A percentile compares a stretch with the other conserved stretches of the same genome.
phyloP scores from a whole-genome alignment of 441 rosid species.

The Gossypium davidsonii region DNA sequence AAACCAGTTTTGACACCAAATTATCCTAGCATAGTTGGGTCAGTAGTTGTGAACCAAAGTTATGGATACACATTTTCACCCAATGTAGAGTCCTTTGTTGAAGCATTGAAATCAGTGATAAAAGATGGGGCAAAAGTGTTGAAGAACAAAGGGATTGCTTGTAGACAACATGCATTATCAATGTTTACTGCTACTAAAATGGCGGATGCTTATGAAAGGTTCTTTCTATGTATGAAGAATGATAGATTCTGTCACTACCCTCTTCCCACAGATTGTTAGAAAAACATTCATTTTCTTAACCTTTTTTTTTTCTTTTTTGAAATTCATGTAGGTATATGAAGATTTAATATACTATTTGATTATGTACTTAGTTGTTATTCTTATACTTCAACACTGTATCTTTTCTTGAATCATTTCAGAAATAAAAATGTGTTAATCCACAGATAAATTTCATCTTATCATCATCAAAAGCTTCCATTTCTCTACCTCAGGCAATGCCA shows the following conservation, averaged over 20 bases:
- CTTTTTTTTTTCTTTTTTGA: neutral
- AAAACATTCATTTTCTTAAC: neutral
- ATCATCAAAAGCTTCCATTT: neutral
- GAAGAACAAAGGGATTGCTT: conserved; percentile 43
- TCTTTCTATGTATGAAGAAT: conserved; percentile 65
- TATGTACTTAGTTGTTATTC: neutral
- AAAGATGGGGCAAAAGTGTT: conserved; percentile 42
- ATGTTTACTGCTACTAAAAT: conserved; percentile 61
- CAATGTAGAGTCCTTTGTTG: conserved; percentile 53
- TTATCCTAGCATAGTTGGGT: conserved; percentile 68
- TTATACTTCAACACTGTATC: neutral
- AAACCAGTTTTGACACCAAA: conserved; percentile 57
- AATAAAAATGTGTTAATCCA: neutral
- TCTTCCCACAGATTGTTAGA: conserved; percentile 34
- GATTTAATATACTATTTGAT: neutral
- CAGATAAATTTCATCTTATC: neutral
- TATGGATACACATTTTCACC: conserved; percentile 63
- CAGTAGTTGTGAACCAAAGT: conserved; percentile 43
- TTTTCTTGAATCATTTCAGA: neutral
- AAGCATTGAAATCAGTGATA: conserved; percentile 42
- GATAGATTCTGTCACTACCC: conserved; percentile 42
- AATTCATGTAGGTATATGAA: neutral
- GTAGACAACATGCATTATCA: conserved; percentile 38
- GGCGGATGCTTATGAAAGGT: conserved; percentile 68
- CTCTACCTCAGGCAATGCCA: neutral